These are phyloP conservation scores for Cichorium intybus DNA, from an alignment of 140 eudicot genomes.

Conservation along the genomic window DNA sequence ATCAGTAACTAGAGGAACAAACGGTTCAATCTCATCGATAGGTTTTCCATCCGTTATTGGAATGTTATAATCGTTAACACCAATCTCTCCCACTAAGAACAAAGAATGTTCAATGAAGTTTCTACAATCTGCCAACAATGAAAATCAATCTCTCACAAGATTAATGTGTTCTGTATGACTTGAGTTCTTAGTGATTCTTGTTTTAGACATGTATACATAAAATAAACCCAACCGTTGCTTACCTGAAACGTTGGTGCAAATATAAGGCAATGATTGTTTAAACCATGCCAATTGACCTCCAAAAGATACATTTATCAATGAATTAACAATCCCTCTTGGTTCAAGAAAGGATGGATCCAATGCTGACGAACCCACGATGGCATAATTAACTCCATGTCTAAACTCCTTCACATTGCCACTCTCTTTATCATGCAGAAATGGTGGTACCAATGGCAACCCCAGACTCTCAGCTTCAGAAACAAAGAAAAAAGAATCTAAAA, in stretches of 20 bases:
- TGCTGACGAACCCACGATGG: conserved; percentile 25
- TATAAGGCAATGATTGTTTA: conserved; percentile 18
- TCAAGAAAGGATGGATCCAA: conserved; percentile 16
- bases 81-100: conserved; percentile 79
- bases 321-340: background rate
- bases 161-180: no score
- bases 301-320: conserved; percentile 5
- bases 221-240: no score
- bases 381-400: conserved; percentile 26
- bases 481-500: background rate
- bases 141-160: no score
- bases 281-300: conserved; percentile 26
- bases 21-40: conserved; percentile 29
- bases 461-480: conserved; percentile 27
- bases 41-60: conserved; percentile 43
- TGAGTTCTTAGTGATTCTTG: no score
- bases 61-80: conserved; percentile 77
- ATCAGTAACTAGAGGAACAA: conserved; percentile 53
- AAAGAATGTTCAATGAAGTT: conserved; percentile 44
- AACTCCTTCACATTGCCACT: background rate
- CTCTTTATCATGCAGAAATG: conserved; percentile 1
- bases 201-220: no score
- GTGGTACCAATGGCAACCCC: conserved; percentile 25
- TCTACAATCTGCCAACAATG: conserved; percentile 41
- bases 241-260: conserved; percentile 27